phyloP scores from a whole-genome alignment of 2,329 filamentous ascomycete genomes.

The Bipolaris gigantea region DNA sequence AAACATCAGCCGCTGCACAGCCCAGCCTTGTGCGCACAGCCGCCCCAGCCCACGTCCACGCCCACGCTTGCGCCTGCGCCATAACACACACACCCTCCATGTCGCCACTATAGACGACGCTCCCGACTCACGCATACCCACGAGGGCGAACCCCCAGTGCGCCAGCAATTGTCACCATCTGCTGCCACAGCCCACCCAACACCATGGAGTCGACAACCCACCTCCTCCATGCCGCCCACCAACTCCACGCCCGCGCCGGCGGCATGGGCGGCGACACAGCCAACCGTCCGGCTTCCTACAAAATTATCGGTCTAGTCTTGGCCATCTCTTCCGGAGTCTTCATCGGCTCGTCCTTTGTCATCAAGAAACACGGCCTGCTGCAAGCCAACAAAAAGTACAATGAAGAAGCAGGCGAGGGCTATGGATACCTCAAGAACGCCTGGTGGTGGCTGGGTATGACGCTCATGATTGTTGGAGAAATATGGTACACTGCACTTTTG shows the following conservation, averaged over 20 bases:
- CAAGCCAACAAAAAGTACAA: slow-evolving; percentile 96
- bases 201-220: slow-evolving; percentile 50
- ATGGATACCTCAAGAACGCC: slow-evolving; percentile 91
- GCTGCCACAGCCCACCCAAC: slow-evolving; percentile 11
- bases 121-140: slow-evolving; percentile 5
- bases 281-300: slow-evolving; percentile 65
- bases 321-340: slow-evolving; percentile 87
- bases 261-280: slow-evolving; percentile 32
- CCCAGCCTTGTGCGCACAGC: slow-evolving; percentile 10
- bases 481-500: slow-evolving; percentile 51
- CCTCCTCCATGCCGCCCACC: slow-evolving; percentile 46
- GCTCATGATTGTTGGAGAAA: slow-evolving; percentile 93
- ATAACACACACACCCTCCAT: slow-evolving; percentile 9
- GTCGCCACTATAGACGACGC: slow-evolving; percentile 14
- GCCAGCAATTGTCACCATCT: slow-evolving; percentile 17
- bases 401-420: slow-evolving; percentile 92
- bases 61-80: background rate
- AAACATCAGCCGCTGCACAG: slow-evolving; percentile 17
- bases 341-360: slow-evolving; percentile 90
- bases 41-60: background rate
- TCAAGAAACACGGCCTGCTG: slow-evolving; percentile 91
- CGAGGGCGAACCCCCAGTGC: slow-evolving; percentile 16
- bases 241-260: slow-evolving; percentile 52
- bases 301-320: slow-evolving; percentile 81
- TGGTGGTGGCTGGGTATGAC: slow-evolving; percentile 98